Base-by-base conservation (phyloP, 192 early-diverging fungal genomes). In the Coemansia erecta region DNA sequence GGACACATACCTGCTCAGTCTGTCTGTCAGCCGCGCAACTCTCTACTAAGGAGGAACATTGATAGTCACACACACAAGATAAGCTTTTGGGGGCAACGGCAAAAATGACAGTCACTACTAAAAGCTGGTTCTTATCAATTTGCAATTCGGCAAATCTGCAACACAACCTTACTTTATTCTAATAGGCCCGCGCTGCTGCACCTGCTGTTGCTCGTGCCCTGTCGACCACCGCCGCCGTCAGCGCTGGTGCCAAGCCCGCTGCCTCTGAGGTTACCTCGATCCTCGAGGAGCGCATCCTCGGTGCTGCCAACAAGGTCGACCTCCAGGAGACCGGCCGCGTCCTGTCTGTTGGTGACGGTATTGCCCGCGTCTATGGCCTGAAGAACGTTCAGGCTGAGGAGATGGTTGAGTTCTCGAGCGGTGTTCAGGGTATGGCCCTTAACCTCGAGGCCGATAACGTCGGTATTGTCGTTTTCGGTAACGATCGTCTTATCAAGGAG, bases 381-480 rank as follows among this genome's bases (percentile, higher is more conserved):
- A 95, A 92, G 86, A 99, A 98, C 82, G 84, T 86, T 63, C 93
- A 99, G 85, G 92, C 95, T 69, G 95, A 99, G 83, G 97, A 99
- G 86, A 97, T 99, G 94, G 97, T 99, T 81, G 97, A 99, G 72
- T 99, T 99, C 87, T 97, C 94, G 70, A 95, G 93, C 81, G 97
- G 97, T 79, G 81, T 99, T 58, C 80, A 97, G 94, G 97, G 97
- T 76, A 95, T 96, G 94, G 94, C 97, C 53, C 90, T 99, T 65
- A 99, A 99, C 87, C 90, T 99, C 86, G 97, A 99, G 81, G 85
- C 95, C 39, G 97, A 99, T 85, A 98, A 99, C 82, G 97, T 99
- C 81, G 97, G 97, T 98, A 91, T 99, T 85, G 97, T 99, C 84
- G 93, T 99, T 33, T 97, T 99, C 77, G 95, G 95, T 89, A 99